Percentiles rank a stretch among this genome's conserved stretches.
These are phyloP conservation scores for Fusarium drepaniforme DNA, from an alignment of 2,329 filamentous ascomycete genomes.

Conservation along the genomic window DNA sequence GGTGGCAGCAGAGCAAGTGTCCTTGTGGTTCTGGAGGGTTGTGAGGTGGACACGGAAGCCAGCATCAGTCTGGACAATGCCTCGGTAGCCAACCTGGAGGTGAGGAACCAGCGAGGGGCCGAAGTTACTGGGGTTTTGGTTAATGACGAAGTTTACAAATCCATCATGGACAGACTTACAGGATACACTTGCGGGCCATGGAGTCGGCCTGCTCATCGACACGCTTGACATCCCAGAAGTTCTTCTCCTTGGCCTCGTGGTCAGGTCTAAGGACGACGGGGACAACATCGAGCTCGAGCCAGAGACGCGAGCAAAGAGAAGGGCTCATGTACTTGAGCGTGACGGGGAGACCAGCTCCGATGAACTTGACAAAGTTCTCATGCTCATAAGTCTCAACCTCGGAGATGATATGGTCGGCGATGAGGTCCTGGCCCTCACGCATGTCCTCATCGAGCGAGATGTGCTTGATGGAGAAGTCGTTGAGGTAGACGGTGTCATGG, in stretches of 20 bases:
- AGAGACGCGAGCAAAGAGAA: constrained; percentile 75
- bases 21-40: constrained; percentile 67
- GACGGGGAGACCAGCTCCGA: constrained; percentile 77
- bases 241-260: constrained; percentile 55
- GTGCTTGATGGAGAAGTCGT: constrained; percentile 77
- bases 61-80: constrained; percentile 78
- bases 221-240: constrained; percentile 66
- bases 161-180: constrained; percentile 58
- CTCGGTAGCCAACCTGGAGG: constrained; percentile 75
- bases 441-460: constrained; percentile 59
- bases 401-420: constrained; percentile 71
- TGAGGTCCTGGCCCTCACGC: constrained; percentile 56
- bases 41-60: constrained; percentile 72
- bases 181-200: constrained; percentile 82
- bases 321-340: constrained; percentile 72
- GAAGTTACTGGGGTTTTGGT: constrained; percentile 66
- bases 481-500: constrained; percentile 80
- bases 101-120: constrained; percentile 79
- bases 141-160: neutral
- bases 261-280: constrained; percentile 72
- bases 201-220: constrained; percentile 87
- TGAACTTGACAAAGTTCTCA: constrained; percentile 78
- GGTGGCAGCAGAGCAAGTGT: constrained; percentile 70
- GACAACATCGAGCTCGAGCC: constrained; percentile 82
- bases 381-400: constrained; percentile 71